phyloP scores from a whole-genome alignment of 2,329 filamentous ascomycete species.

The Penicillium sp. region DNA sequence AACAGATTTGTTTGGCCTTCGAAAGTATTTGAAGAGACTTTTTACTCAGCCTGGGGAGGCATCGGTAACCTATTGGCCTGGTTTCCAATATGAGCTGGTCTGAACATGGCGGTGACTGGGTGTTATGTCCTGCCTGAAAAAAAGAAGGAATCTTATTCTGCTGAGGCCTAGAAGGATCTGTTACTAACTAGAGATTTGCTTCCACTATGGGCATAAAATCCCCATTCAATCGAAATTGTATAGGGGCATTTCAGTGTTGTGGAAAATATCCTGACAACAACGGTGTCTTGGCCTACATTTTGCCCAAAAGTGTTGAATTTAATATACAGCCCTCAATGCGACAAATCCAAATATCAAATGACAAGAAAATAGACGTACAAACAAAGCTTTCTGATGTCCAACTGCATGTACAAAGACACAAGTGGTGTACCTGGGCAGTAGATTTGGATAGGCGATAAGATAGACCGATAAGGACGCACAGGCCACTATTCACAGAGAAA shows the following conservation, averaged over 20 bases:
- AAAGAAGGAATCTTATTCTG: neutral
- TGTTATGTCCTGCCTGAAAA: neutral
- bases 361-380: neutral
- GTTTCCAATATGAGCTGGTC: neutral
- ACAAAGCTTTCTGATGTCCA: neutral
- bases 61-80: neutral
- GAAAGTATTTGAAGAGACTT: neutral
- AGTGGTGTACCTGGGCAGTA: neutral
- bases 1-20: neutral
- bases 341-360: neutral
- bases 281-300: neutral
- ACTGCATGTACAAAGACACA: neutral
- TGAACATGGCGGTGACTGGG: neutral
- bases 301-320: too few species aligned
- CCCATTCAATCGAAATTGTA: neutral
- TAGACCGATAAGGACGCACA: constrained; percentile 35
- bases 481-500: constrained; percentile 27
- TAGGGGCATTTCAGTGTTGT: neutral
- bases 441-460: constrained; percentile 27
- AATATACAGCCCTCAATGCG: accelerated
- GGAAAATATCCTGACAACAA: neutral
- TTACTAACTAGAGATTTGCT: neutral
- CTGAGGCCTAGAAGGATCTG: neutral
- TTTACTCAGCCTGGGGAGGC: neutral
- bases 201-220: neutral